phyloP scores from a whole-genome alignment of 139 green algal species.

The Picochlorum sp. region DNA sequence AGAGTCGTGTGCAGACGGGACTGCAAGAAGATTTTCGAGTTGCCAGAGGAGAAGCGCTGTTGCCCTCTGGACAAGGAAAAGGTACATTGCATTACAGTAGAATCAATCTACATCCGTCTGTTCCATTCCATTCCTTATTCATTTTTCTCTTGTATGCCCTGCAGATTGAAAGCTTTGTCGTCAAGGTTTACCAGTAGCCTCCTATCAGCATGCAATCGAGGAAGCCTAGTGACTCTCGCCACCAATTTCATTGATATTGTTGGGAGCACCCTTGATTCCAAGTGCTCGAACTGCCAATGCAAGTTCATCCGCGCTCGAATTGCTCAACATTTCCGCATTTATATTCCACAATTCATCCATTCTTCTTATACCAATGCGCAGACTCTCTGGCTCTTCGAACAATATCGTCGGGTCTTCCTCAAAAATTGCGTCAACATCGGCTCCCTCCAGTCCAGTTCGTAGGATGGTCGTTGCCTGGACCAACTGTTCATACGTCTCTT shows the following conservation, averaged over 20 bases:
- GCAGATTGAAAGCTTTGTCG: slow-evolving; percentile 1
- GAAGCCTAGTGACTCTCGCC: too few relatives aligned
- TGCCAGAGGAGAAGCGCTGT: neutral
- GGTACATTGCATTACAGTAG: neutral
- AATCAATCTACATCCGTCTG: too few relatives aligned
- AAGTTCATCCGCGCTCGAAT: slow-evolving; percentile 19
- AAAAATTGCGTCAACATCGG: slow-evolving; percentile 22
- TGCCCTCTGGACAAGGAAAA: slow-evolving; percentile 5
- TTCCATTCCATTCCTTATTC: neutral
- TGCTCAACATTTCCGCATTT: slow-evolving; percentile 15
- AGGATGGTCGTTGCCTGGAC: slow-evolving; percentile 3
- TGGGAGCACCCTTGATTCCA: slow-evolving; percentile 11
- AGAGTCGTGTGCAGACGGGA: slow-evolving; percentile 1
- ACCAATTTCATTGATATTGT: neutral
- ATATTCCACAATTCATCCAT: slow-evolving; percentile 26
- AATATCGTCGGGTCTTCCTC: slow-evolving; percentile 23
- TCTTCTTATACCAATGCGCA: slow-evolving; percentile 11
- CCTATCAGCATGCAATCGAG: too few relatives aligned
- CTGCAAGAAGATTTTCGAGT: slow-evolving; percentile 4
- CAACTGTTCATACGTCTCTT: slow-evolving; percentile 1
- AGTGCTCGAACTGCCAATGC: slow-evolving; percentile 22
- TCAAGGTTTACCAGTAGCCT: neutral
- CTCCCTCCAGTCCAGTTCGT: slow-evolving; percentile 10
- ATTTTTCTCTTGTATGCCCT: neutral
- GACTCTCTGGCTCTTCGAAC: slow-evolving; percentile 15